Evolutionary conservation across 2,329 filamentous ascomycete genomes (phyloP).

Genomic region (Albophoma yamanashiensis): DNA sequence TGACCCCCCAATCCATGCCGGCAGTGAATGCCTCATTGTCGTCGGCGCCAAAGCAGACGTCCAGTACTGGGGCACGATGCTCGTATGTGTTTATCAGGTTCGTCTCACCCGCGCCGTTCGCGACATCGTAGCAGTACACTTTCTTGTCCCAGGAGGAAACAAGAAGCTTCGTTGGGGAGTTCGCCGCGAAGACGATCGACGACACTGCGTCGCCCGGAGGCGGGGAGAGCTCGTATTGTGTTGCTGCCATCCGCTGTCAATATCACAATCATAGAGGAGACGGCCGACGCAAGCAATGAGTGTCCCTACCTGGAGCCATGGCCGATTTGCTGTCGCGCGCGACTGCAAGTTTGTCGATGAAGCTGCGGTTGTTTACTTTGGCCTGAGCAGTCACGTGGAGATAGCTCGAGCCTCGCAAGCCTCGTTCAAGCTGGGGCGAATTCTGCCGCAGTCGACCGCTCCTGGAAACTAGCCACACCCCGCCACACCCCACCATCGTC

Average conservation of each 20-base stretch:
- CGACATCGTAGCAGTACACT: conserved; percentile 79
- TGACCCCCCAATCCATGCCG: conserved; percentile 79
- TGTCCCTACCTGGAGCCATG: conserved; percentile 31
- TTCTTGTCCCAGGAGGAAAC: conserved; percentile 92
- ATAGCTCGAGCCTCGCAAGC: background rate
- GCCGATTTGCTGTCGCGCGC: conserved; percentile 9
- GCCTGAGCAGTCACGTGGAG: conserved; percentile 22
- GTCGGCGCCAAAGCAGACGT: conserved; percentile 79
- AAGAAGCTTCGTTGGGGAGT: conserved; percentile 64
- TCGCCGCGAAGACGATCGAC: conserved; percentile 72
- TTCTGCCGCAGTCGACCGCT: conserved; percentile 22
- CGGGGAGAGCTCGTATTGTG: conserved; percentile 74
- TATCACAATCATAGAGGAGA: background rate
- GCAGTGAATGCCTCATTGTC: conserved; percentile 79
- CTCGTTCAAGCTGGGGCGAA: background rate
- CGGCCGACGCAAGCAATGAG: background rate
- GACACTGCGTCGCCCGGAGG: conserved; percentile 84
- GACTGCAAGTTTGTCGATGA: conserved; percentile 8
- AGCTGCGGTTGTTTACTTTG: conserved; percentile 23
- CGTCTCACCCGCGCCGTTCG: conserved; percentile 41
- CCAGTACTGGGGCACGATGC: conserved; percentile 76
- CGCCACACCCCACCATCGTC: conserved; percentile 29
- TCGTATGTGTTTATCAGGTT: conserved; percentile 61
- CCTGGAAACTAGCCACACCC: conserved; percentile 21
- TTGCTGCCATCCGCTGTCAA: conserved; percentile 30